Evolutionary conservation across 2,329 filamentous ascomycete species (phyloP).

Genomic region (Curvularia verruculosa): DNA sequence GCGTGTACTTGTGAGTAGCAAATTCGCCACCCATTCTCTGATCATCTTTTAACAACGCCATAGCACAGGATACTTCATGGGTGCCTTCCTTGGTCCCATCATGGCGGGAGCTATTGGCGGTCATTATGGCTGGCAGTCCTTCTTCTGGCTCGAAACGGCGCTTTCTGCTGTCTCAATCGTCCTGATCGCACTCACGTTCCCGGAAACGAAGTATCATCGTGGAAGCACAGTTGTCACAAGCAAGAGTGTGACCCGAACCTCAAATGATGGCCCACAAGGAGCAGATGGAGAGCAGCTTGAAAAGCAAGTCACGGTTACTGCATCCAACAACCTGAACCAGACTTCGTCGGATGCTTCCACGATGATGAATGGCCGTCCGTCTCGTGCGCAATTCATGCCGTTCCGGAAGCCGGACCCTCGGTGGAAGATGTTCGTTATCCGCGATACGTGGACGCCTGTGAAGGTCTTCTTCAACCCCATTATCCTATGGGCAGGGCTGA

Average conservation of each 20-base stretch:
- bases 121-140: slow-evolving; percentile 53
- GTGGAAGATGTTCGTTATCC: slow-evolving; percentile 51
- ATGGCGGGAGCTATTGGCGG: slow-evolving; percentile 52
- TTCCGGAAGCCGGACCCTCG: slow-evolving; percentile 47
- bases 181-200: slow-evolving; percentile 50
- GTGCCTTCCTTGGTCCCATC: slow-evolving; percentile 53
- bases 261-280: not conserved
- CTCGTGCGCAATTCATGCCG: slow-evolving; percentile 48
- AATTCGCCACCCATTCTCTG: no score
- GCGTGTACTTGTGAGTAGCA: slow-evolving; percentile 47
- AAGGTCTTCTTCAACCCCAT: slow-evolving; percentile 56
- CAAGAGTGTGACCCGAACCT: not conserved
- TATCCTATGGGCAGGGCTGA: slow-evolving; percentile 46
- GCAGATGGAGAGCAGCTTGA: slow-evolving; percentile 28
- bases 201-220: slow-evolving; percentile 53
- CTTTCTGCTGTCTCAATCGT: slow-evolving; percentile 50
- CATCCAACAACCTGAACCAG: slow-evolving; percentile 32
- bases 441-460: slow-evolving; percentile 50
- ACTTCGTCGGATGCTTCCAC: slow-evolving; percentile 21
- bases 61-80: slow-evolving; percentile 52
- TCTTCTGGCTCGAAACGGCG: slow-evolving; percentile 55
- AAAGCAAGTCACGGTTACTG: slow-evolving; percentile 31
- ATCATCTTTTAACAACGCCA: not conserved
- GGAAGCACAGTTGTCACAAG: slow-evolving; percentile 8
- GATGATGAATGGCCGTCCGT: slow-evolving; percentile 48